phyloP scores from a whole-genome alignment of 2,329 filamentous ascomycete species.

The Penicillium sp. region DNA sequence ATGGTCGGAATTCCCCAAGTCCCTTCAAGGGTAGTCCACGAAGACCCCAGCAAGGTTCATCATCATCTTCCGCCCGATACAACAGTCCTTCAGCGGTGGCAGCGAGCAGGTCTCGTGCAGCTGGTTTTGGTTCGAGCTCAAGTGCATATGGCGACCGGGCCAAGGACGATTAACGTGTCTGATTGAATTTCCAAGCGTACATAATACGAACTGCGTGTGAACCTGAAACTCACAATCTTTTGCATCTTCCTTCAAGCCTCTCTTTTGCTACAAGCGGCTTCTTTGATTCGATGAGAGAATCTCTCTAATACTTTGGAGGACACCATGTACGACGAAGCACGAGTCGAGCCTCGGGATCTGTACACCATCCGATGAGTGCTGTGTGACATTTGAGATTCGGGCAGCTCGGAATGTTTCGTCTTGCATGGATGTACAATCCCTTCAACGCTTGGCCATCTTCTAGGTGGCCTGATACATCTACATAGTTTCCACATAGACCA shows the following conservation, averaged over 20 bases:
- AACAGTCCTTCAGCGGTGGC: conserved; percentile 26
- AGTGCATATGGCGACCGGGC: conserved; percentile 20
- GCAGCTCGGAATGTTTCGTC: not conserved
- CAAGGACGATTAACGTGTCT: conserved; percentile 34
- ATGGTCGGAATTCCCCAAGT: conserved; percentile 27
- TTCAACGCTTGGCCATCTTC: not conserved
- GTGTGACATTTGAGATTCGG: not conserved
- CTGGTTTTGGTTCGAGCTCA: conserved; percentile 16
- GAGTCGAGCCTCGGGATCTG: too few relatives aligned
- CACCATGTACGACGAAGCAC: too few relatives aligned
- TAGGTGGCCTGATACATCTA: too few relatives aligned
- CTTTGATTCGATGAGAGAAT: not conserved
- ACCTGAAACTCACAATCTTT: conserved; percentile 9
- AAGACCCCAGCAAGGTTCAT: conserved; percentile 22
- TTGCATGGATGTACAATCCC: conserved; percentile 3
- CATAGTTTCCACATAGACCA: too few relatives aligned
- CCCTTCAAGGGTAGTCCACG: conserved; percentile 14
- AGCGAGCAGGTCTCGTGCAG: conserved; percentile 40
- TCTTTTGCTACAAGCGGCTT: conserved; percentile 18
- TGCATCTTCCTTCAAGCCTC: conserved; percentile 11
- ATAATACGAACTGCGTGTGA: conserved; percentile 25
- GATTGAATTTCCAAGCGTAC: conserved; percentile 21
- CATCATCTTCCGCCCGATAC: conserved; percentile 29
- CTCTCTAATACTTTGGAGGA: too few relatives aligned
- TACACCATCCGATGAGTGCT: not conserved